Evolutionary conservation across 805 yeast species (phyloP), one percentile per base, ranked within the genome.

Genomic region (Clavispora fructus): DNA sequence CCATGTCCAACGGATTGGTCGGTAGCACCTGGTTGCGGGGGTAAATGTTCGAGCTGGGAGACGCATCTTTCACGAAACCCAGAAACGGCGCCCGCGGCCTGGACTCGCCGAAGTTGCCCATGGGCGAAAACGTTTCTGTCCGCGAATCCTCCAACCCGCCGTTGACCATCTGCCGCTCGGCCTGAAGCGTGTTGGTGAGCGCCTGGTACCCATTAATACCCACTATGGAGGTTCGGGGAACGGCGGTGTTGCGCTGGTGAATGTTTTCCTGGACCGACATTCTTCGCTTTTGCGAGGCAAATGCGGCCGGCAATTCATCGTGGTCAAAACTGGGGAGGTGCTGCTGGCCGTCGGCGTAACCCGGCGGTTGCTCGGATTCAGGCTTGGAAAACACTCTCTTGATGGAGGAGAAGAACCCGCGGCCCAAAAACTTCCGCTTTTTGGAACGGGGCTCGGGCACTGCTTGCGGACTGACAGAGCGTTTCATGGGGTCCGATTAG

Each of bases 11-110:
- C 3, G 51, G 44, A 16, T 44, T 39, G 31, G 45, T 32, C 51
- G 58, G 58, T 52, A 54, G 56, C 40, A 45, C 35, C 16, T 43
- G 48, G 23, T 45, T 45, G 35, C 42, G 44, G n/a, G 56, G 58
- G 14, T 46, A 44, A n/a, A 48, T 45, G 28, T 50, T 47, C 14
- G 52, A 49, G 32, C 52, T 48, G 11, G 57, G 57, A 14, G 57
- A 53, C 7, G 48, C 38, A 29, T 52, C 56, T 12, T 44, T 51
- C 19, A 43, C 35, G 7, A 47, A 30, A 11, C 37, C 46, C 5
- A 9, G 13, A 16, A n/a, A 31, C 17, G 8, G 35, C 7, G 35
- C 35, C 12, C 8, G 23, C 13, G 13, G 25, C n/a, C 12, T 8
- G 6, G 25, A 11, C 11, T 30, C 37, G 29, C 43, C 55, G 26